Evolutionary conservation across 257 asterid species (phyloP), one percentile per base, ranked within the genome.

Genomic region (Echium plantagineum): DNA sequence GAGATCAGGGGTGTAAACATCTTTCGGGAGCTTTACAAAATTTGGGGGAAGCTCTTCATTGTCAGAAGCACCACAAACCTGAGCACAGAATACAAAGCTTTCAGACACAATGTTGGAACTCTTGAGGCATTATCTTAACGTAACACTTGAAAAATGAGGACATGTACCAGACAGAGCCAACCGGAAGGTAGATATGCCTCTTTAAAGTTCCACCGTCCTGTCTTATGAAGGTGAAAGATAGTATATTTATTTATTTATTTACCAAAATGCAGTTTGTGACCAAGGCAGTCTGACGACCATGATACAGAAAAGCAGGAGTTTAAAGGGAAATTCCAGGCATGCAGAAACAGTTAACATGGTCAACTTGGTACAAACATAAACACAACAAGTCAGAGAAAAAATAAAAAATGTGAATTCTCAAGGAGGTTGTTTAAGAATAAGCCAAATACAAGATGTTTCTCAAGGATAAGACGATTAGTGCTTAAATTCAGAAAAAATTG

Each of bases 1-100:
- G 49, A 84, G 55, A 65, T 93, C 97, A 38, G 99, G 99, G 55
- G 99, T 93, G 71, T 93, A 93, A 2, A 82, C 76, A 80, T 93
- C 96, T 81, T 81, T 89, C 60, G 90, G 80, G 46, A 93, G 91
- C 85, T 83, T 86, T 59, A 83, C 61, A 52, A 93, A 93, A 77
- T 93, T 93, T 47, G 94, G 81, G 48, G 97, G 99, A 72, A 93
- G 85, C 60, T 86, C 77, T 63, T 82, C 72, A 55, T 69, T 84
- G 61, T 93, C 90, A 60, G 96, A 84, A 66, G 96, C 95, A 74
- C 97, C 99, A 77, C 99, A 93, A 63, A 93, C 97, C 99, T 93
- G 79, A 69, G 72, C 6, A 52, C 18, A 63, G 55, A 74, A 59
- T 53, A 21, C 46, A 57, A 58, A 62, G 18, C 52, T 57, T 58